A percentile compares a stretch with the other conserved stretches of the same genome.
These are phyloP conservation scores for Hortaea sp. DNA, from an alignment of 2,329 filamentous ascomycete genomes.

Conservation along the genomic window DNA sequence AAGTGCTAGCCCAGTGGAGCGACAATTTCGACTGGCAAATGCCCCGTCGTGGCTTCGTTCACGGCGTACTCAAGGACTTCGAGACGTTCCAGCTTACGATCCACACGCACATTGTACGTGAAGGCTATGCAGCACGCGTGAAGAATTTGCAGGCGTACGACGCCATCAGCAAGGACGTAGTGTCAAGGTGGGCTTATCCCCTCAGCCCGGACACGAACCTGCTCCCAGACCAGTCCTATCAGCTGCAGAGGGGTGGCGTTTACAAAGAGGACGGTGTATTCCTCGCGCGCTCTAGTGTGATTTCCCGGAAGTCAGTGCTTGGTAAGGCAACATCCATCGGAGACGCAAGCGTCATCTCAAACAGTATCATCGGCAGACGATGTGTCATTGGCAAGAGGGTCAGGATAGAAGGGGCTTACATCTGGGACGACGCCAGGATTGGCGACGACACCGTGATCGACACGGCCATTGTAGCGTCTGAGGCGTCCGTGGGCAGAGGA, in stretches of 20 bases:
- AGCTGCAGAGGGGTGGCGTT: slow-evolving; percentile 56
- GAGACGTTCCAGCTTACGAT: slow-evolving; percentile 97
- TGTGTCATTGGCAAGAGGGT: slow-evolving; percentile 84
- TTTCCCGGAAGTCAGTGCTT: slow-evolving; percentile 62
- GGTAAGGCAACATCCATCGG: slow-evolving; percentile 69
- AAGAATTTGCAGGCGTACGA: slow-evolving; percentile 84
- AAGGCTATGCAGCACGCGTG: slow-evolving; percentile 78
- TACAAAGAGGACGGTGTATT: slow-evolving; percentile 72
- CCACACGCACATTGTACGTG: slow-evolving; percentile 72
- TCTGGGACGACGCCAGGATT: slow-evolving; percentile 78
- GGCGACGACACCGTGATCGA: slow-evolving; percentile 63
- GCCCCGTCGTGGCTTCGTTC: slow-evolving; percentile 77
- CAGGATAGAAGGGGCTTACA: slow-evolving; percentile 64
- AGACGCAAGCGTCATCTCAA: slow-evolving; percentile 56
- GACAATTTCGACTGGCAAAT: slow-evolving; percentile 97
- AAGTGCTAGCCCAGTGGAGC: slow-evolving; percentile 88
- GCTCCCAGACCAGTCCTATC: slow-evolving; percentile 65
- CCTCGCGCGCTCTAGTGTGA: slow-evolving; percentile 59
- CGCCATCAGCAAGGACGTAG: slow-evolving; percentile 75
- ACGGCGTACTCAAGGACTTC: slow-evolving; percentile 90
- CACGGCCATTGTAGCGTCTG: slow-evolving; percentile 66
- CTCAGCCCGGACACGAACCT: slow-evolving; percentile 84
- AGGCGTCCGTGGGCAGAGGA: slow-evolving; percentile 59
- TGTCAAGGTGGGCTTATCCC: slow-evolving; percentile 79
- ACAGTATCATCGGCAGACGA: slow-evolving; percentile 71